Percentiles rank a stretch among this genome's conserved stretches.
phyloP scores from a whole-genome alignment of 202 grass and related monocot genomes.

The Cymbopogon flexuosus region DNA sequence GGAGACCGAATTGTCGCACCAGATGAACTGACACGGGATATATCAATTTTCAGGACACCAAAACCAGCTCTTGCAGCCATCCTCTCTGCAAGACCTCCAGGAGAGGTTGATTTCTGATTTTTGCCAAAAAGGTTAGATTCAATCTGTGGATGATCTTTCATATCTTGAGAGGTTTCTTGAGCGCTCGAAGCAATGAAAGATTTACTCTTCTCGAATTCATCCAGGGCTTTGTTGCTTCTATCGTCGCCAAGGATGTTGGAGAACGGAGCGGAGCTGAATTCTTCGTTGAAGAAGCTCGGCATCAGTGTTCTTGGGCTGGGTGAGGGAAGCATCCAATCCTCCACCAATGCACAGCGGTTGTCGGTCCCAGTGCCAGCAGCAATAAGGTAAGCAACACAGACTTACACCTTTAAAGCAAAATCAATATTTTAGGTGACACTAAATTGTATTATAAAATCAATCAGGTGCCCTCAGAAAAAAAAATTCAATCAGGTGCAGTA shows the following conservation, averaged over 20 bases:
- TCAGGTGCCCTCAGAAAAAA: no score
- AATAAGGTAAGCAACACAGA: slow-evolving; percentile 23
- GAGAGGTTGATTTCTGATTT: slow-evolving; percentile 38
- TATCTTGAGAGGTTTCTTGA: slow-evolving; percentile 35
- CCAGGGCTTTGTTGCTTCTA: slow-evolving; percentile 9
- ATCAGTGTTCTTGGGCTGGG: slow-evolving; percentile 64
- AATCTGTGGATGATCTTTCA: slow-evolving; percentile 20
- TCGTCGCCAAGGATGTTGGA: slow-evolving; percentile 32
- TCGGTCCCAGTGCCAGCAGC: slow-evolving; percentile 27
- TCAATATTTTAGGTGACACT: slow-evolving; percentile 5
- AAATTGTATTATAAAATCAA: background rate
- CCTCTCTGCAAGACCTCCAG: slow-evolving; percentile 50
- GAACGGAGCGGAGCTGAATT: slow-evolving; percentile 37
- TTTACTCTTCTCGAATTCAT: slow-evolving; percentile 34
- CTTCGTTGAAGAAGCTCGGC: slow-evolving; percentile 51
- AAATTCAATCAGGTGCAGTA: no score
- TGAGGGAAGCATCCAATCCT: slow-evolving; percentile 64
- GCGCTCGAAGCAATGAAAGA: background rate
- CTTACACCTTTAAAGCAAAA: slow-evolving; percentile 16
- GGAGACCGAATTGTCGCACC: slow-evolving; percentile 47
- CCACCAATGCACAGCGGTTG: slow-evolving; percentile 34
- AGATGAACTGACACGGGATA: slow-evolving; percentile 42
- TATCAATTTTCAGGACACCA: slow-evolving; percentile 57
- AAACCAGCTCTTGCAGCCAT: slow-evolving; percentile 58
- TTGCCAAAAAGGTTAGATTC: slow-evolving; percentile 35